Base-by-base conservation (phyloP, 2,329 filamentous ascomycete species). In the Fusarium sp. region DNA sequence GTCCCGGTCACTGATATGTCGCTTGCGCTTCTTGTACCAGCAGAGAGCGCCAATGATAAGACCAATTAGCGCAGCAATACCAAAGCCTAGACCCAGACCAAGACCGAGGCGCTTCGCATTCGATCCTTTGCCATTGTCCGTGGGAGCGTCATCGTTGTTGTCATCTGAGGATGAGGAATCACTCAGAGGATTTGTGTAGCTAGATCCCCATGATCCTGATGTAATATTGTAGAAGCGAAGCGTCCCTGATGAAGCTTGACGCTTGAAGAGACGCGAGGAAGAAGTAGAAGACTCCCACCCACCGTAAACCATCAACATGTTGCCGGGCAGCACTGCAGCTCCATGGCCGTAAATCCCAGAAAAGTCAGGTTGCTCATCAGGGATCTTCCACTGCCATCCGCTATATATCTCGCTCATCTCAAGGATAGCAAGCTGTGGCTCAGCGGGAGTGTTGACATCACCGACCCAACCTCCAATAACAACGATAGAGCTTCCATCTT, bases 401-500 rank as follows among this genome's bases (percentile, higher is more conserved):
- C 90, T 91, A 74, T 92, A 96, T 6, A 89, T 89, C 62, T 90
- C 85, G 8, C 90, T 92, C 58, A 97, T 83, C 59, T 92, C 83
- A 4, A 98, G 81, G 4, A 97, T 80, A 0, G 88, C 92, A 25
- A 98, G 82, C 75, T 97, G 93, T 2, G 96, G 96, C 30, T 89
- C 83, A 0, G 96, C 96, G 2, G 94, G 87, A 32, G 89, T 91
- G 10, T 82, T 85, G 0, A 91, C 84, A 73, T 96, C 89, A 5
- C 94, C 95, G 6, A 97, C 93, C 96, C 96, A 99, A 2, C 96
- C 96, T 20, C 96, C 96, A 62, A 94, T 84, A 2, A 99, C 81
- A 40, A 97, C 82, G 10, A 98, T 82, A n/a, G 86, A 88, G 25
- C 82, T 87, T 0, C 94, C 94, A 74, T 97, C 93, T 52, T 91